Base-by-base conservation (phyloP, 2,329 filamentous ascomycete species). In the Nothomitra cinnamomea region DNA sequence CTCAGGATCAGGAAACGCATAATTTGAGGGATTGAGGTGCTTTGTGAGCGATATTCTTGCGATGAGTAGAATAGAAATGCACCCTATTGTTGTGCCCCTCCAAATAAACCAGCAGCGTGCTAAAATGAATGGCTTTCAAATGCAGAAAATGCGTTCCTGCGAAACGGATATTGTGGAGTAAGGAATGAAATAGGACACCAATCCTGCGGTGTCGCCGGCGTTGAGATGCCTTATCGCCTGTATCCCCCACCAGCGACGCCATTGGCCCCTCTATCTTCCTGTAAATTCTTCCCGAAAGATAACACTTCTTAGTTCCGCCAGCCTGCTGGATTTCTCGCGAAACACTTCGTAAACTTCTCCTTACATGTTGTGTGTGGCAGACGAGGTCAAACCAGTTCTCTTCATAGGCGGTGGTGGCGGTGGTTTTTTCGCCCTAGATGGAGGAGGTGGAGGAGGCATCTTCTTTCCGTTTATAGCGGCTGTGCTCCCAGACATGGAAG, bases 401-500 rank as follows among this genome's bases (percentile, higher is more conserved):
- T 83, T 83, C 67, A 79, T 74, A 21, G 80, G 80, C 10, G 77
- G 78, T 21, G 78, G 80, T 38, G 78, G 78, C 56, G 80, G 75
- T 12, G 79, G 78, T 65, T 83, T 83, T 71, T 82, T 84, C 36
- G 76, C 68, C 61, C 79, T 69, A 21, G 74, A 75, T 7, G 77
- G 76, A 24, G 78, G 78, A 22, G 80, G 80, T 25, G 80, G 80
- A 19, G 80, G 80, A 48, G 78, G 76, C 45, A 72, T 73, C 65
- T 77, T 79, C 64, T 75, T 75, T 54, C 61, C 65, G 35, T 58
- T 53, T 50, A 69, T 54, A 6, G 67, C 68, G 17, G 69, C 70
- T 60, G 72, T 72, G 61, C 75, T 80, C 21, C 72, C 66, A 28
- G 69, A 70, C 56, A 75, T 68, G 47, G 75, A 76, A 43, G 71